Evolutionary conservation across 306 rosid species (phyloP), one percentile per base, ranked within the genome.

Genomic region (Elaeagnus macrophylla): DNA sequence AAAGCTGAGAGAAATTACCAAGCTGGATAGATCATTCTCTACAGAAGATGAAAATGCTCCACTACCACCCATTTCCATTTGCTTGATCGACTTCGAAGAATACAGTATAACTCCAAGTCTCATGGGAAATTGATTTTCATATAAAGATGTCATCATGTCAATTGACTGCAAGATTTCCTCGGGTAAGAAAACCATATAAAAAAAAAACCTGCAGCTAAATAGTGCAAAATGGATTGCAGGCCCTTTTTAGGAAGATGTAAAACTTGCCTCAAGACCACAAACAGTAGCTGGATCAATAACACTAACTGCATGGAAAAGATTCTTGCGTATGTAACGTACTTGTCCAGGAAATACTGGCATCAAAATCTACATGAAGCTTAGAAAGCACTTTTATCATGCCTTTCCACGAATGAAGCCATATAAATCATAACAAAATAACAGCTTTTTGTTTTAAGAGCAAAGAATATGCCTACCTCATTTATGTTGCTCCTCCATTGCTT

Each of bases 271-370:
- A 51, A 84, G 85, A 69, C 96, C 94, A 73, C 81, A 78, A 69
- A 53, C 58, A 65, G 82, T 82, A 64, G 81, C 88, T 12, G 99
- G 99, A 72, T 91, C 99, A 80, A 91, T 54, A 70, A 82, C 83
- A 73, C 68, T 78, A 73, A 87, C 80, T 36, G 95, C 93, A 78
- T 91, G 89, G 76, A 78, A 91, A 63, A 91, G 83, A 76, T 91
- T 91, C 80, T 87, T 91, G 54, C 99, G 99, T 50, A 91, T 82
- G 54, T 87, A 82, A 6, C 99, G 96, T 56, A 82, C 77, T 71
- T 91, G 99, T 67, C 99, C 99, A 6, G 96, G 99, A 77, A 82
- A 91, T 54, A 79, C 95, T 25, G 99, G 96, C 99, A 84, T 91
- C 94, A 87, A 77, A 68, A 91, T 78, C 99, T 91, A 66, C 69